Conservation (phyloP, 2,329 filamentous ascomycete genomes). For the Stemphylium beticola region DNA sequence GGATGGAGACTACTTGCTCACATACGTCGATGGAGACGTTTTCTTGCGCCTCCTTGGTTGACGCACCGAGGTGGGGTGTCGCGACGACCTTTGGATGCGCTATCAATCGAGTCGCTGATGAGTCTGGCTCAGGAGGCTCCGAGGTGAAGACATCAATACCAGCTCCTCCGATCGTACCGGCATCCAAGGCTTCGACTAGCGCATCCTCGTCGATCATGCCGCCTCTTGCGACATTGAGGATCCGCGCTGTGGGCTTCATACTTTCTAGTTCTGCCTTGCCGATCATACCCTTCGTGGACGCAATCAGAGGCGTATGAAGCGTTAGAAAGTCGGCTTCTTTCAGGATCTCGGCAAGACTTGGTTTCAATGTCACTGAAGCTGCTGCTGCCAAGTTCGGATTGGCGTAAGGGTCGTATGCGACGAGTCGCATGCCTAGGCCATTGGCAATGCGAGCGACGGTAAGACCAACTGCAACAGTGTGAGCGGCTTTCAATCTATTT, state of each 20-base stretch:
- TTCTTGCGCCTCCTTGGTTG: slow-evolving; percentile 81
- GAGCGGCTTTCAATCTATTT: slow-evolving; percentile 6
- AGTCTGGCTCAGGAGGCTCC: slow-evolving; percentile 69
- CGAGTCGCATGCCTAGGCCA: slow-evolving; percentile 76
- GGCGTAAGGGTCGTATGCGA: slow-evolving; percentile 79
- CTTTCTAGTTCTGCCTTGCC: slow-evolving; percentile 67
- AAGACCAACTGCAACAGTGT: slow-evolving; percentile 65
- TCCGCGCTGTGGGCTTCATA: slow-evolving; percentile 76
- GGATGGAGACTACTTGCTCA: slow-evolving; percentile 76
- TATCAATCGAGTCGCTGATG: slow-evolving; percentile 67
- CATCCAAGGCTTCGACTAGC: slow-evolving; percentile 71
- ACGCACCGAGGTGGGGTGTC: slow-evolving; percentile 81
- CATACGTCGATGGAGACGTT: slow-evolving; percentile 85
- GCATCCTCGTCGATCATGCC: slow-evolving; percentile 81
- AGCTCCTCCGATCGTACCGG: slow-evolving; percentile 75
- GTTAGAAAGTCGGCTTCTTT: slow-evolving; percentile 76
- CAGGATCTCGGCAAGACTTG: slow-evolving; percentile 66
- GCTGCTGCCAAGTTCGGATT: slow-evolving; percentile 72
- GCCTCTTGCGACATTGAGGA: slow-evolving; percentile 80
- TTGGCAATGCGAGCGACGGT: slow-evolving; percentile 81
- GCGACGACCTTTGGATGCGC: slow-evolving; percentile 74
- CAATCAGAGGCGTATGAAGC: slow-evolving; percentile 80
- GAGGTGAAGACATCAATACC: slow-evolving; percentile 81
- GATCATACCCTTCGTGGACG: slow-evolving; percentile 77
- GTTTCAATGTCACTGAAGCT: slow-evolving; percentile 69